Conservation (phyloP, 75 land plant genomes). For the Pinus albicaulis region DNA sequence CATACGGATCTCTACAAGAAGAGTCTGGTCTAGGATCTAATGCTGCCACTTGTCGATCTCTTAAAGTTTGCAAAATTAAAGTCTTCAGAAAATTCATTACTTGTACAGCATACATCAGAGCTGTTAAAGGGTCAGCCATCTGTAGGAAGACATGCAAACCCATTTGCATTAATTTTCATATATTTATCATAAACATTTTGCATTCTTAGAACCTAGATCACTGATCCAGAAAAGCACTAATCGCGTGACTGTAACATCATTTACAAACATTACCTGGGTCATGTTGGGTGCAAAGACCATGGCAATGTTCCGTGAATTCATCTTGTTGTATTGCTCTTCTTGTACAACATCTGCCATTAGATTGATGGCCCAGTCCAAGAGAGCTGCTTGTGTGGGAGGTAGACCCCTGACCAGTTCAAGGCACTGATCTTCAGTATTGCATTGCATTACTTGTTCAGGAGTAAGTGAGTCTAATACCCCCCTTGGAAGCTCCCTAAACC, state of each 20-base stretch:
- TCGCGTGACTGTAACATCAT: not conserved
- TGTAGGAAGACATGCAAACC: conserved; percentile 20
- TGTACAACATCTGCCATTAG: conserved; percentile 95
- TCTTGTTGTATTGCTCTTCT: conserved; percentile 71
- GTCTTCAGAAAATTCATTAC: conserved; percentile 86
- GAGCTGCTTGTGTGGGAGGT: conserved; percentile 77
- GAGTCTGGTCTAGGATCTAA: conserved; percentile 23
- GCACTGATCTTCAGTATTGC: conserved; percentile 80
- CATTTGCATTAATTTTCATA: not conserved
- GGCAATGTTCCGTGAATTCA: conserved; percentile 93
- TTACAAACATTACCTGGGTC: conserved; percentile 70
- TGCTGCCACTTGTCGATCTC: conserved; percentile 60
- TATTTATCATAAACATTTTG: not conserved
- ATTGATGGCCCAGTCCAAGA: conserved; percentile 89
- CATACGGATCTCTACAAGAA: conserved; percentile 26
- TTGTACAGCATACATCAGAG: conserved; percentile 91
- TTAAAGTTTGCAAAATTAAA: conserved; percentile 49
- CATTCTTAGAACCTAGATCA: not conserved
- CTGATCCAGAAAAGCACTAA: not conserved
- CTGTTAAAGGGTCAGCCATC: conserved; percentile 90
- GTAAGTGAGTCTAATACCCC: conserved; percentile 78
- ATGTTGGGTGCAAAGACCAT: conserved; percentile 99
- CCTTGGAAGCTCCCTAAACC: conserved; percentile 91
- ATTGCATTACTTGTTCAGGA: conserved; percentile 85
- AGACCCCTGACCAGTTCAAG: conserved; percentile 56